Base-by-base conservation (phyloP, 2,329 filamentous ascomycete species). In the Colletotrichum falcatum region DNA sequence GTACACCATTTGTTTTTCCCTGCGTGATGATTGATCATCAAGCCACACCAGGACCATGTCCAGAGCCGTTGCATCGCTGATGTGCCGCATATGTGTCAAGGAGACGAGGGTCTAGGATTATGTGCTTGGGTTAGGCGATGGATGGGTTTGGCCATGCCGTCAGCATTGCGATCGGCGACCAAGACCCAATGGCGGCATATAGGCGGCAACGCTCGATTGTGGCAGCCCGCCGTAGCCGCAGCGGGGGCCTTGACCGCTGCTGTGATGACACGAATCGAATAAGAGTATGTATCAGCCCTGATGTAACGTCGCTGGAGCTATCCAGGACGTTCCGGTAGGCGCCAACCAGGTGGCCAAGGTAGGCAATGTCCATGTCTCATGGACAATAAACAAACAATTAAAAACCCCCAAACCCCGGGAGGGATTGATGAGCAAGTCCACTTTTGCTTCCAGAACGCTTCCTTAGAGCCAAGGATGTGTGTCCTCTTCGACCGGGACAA, bases 41-140 rank as follows among this genome's bases (percentile, higher is more conserved):
- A 35, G 37, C 42, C 51, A 54, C 66, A 59, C 61, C 35, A 56
- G 30, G 42, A 51, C 54, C 39, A 42, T 49, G 30, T 65, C 28
- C 46, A 23, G 33, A 28, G 44, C 28, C 28, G 53, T 37, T 37
- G 37, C 18, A 33, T 35, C 37, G 33, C 42, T 53, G 46, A 23
- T 46, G 26, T 35, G 37, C 46, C 30, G 54, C 23, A n/a, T 64
- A 59, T 46, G 51, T 65, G 42, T 18, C 44, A 46, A 53, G 23
- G n/a, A 33, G 26, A 30, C 66, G 56, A 46, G 66, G 61, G 55
- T 54, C 53, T 42, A 33, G 66, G 66, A 26, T 54, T 54, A 20
- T n/a, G 4, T 42, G 11, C 30, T 37, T 35, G 49, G 14, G 26
- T 49, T 44, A 53, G 39, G 55, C 56, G 48, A 49, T 39, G 42